A percentile compares a stretch with the other conserved stretches of the same genome.
Conservation (phyloP, 1,139 yeast genomes). For the Blastobotrys serpentis region DNA sequence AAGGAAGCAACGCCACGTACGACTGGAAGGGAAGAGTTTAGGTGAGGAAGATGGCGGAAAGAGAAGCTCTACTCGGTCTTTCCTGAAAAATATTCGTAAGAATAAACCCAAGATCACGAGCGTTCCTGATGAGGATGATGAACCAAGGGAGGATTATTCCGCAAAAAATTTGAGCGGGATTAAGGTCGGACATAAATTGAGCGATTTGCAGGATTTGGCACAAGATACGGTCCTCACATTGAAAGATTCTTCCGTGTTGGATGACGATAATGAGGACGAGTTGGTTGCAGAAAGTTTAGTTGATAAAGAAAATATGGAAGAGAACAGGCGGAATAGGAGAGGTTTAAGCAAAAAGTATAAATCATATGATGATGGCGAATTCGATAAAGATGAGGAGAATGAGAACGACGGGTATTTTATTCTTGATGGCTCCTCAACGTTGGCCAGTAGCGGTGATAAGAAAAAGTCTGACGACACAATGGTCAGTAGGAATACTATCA, state of each 20-base stretch:
- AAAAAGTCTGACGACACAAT: background rate
- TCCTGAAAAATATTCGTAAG: slow-evolving; percentile 29
- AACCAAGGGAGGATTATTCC: slow-evolving; percentile 23
- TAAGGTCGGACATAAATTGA: slow-evolving; percentile 48
- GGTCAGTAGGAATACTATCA: background rate
- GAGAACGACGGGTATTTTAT: slow-evolving; percentile 30
- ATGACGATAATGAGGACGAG: slow-evolving; percentile 49
- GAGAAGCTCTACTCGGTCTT: slow-evolving; percentile 22
- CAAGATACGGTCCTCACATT: slow-evolving; percentile 62
- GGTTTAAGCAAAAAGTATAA: slow-evolving; percentile 31
- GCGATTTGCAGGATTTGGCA: slow-evolving; percentile 43
- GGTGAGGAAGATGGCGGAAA: slow-evolving; percentile 32
- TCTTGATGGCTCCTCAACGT: slow-evolving; percentile 27
- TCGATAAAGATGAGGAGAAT: slow-evolving; percentile 24
- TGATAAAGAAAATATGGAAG: slow-evolving; percentile 12
- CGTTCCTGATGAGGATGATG: slow-evolving; percentile 21
- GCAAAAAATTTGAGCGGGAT: slow-evolving; percentile 41
- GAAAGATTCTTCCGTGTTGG: slow-evolving; percentile 56
- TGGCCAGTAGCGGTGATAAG: slow-evolving; percentile 6
- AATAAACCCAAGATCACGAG: slow-evolving; percentile 18
- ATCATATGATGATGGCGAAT: slow-evolving; percentile 31
- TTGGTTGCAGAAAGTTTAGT: slow-evolving; percentile 48
- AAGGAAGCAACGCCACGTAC: slow-evolving; percentile 24
- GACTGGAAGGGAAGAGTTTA: slow-evolving; percentile 32
- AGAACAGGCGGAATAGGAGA: slow-evolving; percentile 9